Percentiles rank a stretch among this genome's conserved stretches.
Evolutionary conservation across 2,329 filamentous ascomycete species (phyloP).

Genomic region (Trichoderma oligosporum): DNA sequence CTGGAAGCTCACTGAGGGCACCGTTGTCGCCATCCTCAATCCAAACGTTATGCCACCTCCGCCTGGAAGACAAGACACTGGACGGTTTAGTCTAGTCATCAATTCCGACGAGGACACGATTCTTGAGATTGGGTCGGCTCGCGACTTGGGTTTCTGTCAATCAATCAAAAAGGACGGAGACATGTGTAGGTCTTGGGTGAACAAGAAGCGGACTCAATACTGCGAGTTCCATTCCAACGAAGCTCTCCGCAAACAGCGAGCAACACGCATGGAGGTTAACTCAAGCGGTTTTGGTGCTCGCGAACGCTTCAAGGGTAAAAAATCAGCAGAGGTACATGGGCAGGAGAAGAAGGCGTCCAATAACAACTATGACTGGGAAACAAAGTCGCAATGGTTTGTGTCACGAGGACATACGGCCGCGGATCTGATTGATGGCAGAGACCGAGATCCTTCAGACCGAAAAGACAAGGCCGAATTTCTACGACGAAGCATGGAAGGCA

Average conservation of each 20-base stretch:
- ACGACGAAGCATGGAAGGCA: conserved; percentile 59
- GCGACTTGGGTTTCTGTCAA: conserved; percentile 87
- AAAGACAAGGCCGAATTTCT: conserved; percentile 63
- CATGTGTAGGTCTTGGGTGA: conserved; percentile 78
- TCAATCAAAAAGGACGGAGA: conserved; percentile 79
- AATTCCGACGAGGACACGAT: conserved; percentile 84
- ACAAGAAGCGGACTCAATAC: conserved; percentile 80
- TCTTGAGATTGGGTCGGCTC: conserved; percentile 78
- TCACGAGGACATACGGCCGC: conserved; percentile 52
- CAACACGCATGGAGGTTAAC: conserved; percentile 75
- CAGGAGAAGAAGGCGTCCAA: conserved; percentile 25
- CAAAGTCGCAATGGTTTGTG: conserved; percentile 56
- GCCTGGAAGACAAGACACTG: conserved; percentile 68
- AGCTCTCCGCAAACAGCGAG: conserved; percentile 64
- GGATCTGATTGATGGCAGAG: conserved; percentile 62
- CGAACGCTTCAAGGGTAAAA: conserved; percentile 31
- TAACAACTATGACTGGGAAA: conserved; percentile 54
- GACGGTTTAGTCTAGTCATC: conserved; percentile 80
- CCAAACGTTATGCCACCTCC: conserved; percentile 87
- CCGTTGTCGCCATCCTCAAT: conserved; percentile 86
- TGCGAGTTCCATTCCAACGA: conserved; percentile 92
- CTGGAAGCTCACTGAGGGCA: conserved; percentile 92
- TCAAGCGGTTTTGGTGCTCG: conserved; percentile 51
- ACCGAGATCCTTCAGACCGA: conserved; percentile 53
- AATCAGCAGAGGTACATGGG: conserved; percentile 21